These are phyloP conservation scores for Monosporascus sp. DNA, from an alignment of 2,329 filamentous ascomycete species.

Conservation along the genomic window DNA sequence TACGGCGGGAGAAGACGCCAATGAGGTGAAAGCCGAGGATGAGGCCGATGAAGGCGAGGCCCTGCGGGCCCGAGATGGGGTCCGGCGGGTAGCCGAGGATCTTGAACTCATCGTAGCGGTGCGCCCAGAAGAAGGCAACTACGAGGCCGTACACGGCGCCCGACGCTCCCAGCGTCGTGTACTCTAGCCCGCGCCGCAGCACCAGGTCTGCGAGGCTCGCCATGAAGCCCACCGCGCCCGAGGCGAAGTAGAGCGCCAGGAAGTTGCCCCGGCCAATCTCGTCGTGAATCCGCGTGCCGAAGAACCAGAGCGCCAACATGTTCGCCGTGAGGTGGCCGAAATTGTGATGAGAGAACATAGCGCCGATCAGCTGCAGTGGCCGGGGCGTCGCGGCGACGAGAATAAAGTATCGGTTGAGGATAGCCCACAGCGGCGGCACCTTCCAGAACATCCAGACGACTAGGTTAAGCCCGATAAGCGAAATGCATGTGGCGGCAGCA, in stretches of 20 bases:
- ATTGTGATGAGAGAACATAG: constrained; percentile 64
- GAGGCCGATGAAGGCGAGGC: constrained; percentile 48
- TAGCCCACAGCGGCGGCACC: constrained; percentile 57
- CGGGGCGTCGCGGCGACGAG: constrained; percentile 60
- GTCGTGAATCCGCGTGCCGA: constrained; percentile 64
- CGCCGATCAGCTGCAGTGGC: constrained; percentile 56
- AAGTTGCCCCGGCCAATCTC: constrained; percentile 66
- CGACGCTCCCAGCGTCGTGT: constrained; percentile 61
- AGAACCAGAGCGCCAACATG: constrained; percentile 59
- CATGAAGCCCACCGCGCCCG: constrained; percentile 54
- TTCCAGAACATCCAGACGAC: constrained; percentile 55
- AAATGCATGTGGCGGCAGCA: constrained; percentile 57
- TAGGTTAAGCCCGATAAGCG: constrained; percentile 56
- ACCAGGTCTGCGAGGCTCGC: constrained; percentile 49
- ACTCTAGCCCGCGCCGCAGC: constrained; percentile 37
- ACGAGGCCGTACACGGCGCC: constrained; percentile 58
- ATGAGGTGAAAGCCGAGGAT: constrained; percentile 46
- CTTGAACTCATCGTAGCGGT: constrained; percentile 51
- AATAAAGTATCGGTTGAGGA: constrained; percentile 65
- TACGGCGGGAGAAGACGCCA: constrained; percentile 37
- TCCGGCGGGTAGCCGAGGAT: constrained; percentile 54
- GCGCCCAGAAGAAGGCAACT: constrained; percentile 57
- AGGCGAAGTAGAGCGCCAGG: constrained; percentile 59
- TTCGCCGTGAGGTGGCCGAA: constrained; percentile 58
- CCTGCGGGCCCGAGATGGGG: constrained; percentile 45